These are phyloP conservation scores for Cymbopogon flexuosus DNA, from an alignment of 202 grass and related monocot genomes.

Conservation along the genomic window DNA sequence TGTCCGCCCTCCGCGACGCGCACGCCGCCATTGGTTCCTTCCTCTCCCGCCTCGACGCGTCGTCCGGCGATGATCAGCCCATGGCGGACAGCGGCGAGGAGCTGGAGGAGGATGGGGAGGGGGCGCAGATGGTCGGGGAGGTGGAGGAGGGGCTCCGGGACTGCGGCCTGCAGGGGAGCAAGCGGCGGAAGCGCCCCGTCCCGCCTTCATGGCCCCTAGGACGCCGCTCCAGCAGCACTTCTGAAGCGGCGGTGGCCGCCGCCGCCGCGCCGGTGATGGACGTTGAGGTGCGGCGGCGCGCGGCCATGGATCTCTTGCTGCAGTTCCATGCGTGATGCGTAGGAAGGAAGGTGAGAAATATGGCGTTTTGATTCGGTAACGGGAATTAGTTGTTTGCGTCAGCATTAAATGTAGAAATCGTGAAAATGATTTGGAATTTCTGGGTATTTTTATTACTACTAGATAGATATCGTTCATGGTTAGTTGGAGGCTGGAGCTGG, in stretches of 20 bases:
- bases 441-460: background rate
- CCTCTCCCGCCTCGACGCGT: slow-evolving; percentile 33
- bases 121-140: slow-evolving; percentile 30
- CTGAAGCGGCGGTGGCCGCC: background rate
- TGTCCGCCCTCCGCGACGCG: slow-evolving; percentile 34
- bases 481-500: background rate
- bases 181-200: slow-evolving; percentile 35
- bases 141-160: slow-evolving; percentile 35
- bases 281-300: slow-evolving; percentile 24
- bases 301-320: slow-evolving; percentile 42
- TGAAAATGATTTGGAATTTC: background rate
- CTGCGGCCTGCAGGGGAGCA: slow-evolving; percentile 33
- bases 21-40: slow-evolving; percentile 38
- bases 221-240: slow-evolving; percentile 1
- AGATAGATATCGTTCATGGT: background rate
- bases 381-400: background rate
- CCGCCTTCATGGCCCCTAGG: slow-evolving; percentile 43
- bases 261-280: background rate
- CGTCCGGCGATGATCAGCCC: slow-evolving; percentile 15
- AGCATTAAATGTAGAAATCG: background rate
- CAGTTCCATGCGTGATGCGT: slow-evolving; percentile 45
- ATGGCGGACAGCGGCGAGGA: slow-evolving; percentile 34
- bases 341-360: background rate
- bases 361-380: background rate
- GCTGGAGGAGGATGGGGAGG: background rate